Percentiles rank a stretch among this genome's conserved stretches.
These are phyloP conservation scores for Aspergillus flavus DNA, from an alignment of 2,329 filamentous ascomycete species.

Conservation along the genomic window DNA sequence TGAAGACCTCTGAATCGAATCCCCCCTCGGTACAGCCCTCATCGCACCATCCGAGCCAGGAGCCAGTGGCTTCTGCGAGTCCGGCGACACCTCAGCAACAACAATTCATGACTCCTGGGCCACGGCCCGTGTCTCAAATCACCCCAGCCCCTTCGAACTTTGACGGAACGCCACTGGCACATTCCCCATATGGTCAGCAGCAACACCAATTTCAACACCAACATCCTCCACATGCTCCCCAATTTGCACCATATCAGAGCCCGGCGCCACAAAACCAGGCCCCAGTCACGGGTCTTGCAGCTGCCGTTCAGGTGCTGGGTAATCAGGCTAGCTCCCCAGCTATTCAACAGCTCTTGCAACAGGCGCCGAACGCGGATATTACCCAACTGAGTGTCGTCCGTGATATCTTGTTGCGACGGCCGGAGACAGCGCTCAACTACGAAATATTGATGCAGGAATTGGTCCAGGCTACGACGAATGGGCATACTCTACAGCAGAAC, in stretches of 20 bases:
- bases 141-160: slow-evolving; percentile 28
- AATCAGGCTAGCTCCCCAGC: slow-evolving; percentile 64
- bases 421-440: slow-evolving; percentile 64
- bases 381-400: slow-evolving; percentile 74
- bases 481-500: slow-evolving; percentile 27
- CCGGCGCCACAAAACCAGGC: slow-evolving; percentile 20
- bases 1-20: slow-evolving; percentile 61
- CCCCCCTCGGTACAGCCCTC: slow-evolving; percentile 44
- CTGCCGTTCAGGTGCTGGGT: slow-evolving; percentile 67
- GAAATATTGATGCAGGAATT: slow-evolving; percentile 46
- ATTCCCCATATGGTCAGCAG: slow-evolving; percentile 24
- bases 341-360: slow-evolving; percentile 68
- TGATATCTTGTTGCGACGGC: slow-evolving; percentile 67
- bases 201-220: slow-evolving; percentile 18
- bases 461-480: slow-evolving; percentile 37
- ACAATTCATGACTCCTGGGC: slow-evolving; percentile 28
- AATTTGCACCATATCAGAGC: slow-evolving; percentile 30
- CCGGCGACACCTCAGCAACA: slow-evolving; percentile 35
- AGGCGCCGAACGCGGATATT: slow-evolving; percentile 69
- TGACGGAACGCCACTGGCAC: slow-evolving; percentile 16
- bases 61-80: slow-evolving; percentile 36
- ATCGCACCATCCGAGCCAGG: slow-evolving; percentile 41
- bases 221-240: slow-evolving; percentile 13
- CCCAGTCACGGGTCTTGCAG: slow-evolving; percentile 52
- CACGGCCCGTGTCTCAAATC: slow-evolving; percentile 21